phyloP scores from a whole-genome alignment of 257 asterid species.

The Mentha longifolia region DNA sequence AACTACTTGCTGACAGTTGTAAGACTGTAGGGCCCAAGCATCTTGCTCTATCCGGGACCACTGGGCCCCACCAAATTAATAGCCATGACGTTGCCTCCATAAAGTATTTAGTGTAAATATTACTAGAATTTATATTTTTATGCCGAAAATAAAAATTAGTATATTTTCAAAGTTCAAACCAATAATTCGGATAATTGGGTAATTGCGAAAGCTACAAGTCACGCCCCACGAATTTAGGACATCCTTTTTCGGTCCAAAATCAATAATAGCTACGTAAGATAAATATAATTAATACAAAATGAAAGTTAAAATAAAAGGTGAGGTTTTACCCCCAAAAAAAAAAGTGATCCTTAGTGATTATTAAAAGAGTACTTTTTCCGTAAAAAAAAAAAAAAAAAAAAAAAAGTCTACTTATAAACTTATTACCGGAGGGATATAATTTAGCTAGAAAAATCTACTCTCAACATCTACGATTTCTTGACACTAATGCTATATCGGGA shows the following conservation, averaged over 20 bases:
- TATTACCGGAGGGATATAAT: no score
- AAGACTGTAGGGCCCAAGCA: slow-evolving; percentile 34
- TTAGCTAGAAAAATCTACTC: no score
- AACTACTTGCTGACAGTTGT: slow-evolving; percentile 30
- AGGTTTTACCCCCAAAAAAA: no score
- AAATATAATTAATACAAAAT: not conserved
- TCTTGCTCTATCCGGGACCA: slow-evolving; percentile 33
- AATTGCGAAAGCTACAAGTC: not conserved
- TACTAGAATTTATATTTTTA: not conserved
- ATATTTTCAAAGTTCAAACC: not conserved
- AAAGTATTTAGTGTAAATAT: not conserved
- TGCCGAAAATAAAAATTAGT: not conserved
- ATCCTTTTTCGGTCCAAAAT: slow-evolving; percentile 4
- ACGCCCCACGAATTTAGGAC: not conserved
- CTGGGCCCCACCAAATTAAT: slow-evolving; percentile 22
- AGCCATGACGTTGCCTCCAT: not conserved
- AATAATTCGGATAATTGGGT: slow-evolving; percentile 5
- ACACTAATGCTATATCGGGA: no score
- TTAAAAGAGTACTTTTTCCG: no score
- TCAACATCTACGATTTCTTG: no score
- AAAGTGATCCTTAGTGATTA: no score
- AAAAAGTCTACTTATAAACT: no score
- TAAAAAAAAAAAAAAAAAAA: no score
- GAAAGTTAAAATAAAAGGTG: not conserved
- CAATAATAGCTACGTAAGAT: not conserved